Percentiles rank a stretch among this genome's conserved stretches.
Evolutionary conservation across 106 monocot genomes (phyloP).

Genomic region (Xerophyta viscosa): DNA sequence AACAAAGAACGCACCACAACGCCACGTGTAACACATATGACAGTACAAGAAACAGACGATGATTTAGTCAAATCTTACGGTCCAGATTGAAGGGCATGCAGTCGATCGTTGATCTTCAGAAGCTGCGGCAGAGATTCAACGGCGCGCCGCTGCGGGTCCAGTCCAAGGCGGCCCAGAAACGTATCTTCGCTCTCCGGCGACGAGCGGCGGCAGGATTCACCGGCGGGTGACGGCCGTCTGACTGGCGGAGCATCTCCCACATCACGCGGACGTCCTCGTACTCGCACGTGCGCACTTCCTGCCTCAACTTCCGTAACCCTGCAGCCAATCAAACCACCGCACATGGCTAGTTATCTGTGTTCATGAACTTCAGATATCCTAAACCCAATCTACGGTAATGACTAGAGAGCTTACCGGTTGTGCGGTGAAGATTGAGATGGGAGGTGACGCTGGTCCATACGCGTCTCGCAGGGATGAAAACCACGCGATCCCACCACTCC

Average conservation of each 20-base stretch:
- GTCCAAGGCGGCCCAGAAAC: background rate
- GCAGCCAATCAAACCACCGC: too few relatives aligned
- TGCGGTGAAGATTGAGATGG: background rate
- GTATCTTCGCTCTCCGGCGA: too few relatives aligned
- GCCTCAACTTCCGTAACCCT: conserved; percentile 1
- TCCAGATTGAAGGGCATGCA: too few relatives aligned
- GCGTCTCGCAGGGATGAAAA: background rate
- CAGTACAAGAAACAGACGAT: too few relatives aligned
- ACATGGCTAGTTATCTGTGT: too few relatives aligned
- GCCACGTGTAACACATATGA: too few relatives aligned
- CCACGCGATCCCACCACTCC: background rate
- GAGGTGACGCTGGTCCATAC: background rate
- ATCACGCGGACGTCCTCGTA: conserved; percentile 6
- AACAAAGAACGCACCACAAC: too few relatives aligned
- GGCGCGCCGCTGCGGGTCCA: background rate
- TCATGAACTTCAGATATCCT: too few relatives aligned
- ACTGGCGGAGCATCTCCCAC: conserved; percentile 5
- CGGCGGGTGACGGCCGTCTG: background rate
- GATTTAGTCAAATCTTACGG: too few relatives aligned
- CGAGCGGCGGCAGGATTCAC: background rate
- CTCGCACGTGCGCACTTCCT: conserved; percentile 7
- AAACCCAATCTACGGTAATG: too few relatives aligned
- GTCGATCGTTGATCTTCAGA: too few relatives aligned
- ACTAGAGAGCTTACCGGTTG: conserved; percentile 6
- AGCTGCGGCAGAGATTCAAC: background rate